Conservation (phyloP, 331 rosid species). For the Cydonia oblonga region DNA sequence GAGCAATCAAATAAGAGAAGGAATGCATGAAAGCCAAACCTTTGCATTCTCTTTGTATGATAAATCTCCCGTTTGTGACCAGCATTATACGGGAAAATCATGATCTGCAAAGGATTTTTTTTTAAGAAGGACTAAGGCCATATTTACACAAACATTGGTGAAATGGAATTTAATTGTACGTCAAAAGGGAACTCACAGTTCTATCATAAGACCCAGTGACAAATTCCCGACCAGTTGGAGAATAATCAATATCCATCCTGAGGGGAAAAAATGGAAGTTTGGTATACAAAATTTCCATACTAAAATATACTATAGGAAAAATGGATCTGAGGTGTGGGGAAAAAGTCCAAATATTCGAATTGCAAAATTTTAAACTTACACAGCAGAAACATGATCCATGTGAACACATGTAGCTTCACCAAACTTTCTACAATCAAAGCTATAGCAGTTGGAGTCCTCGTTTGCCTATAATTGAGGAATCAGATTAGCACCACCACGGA, state of each 20-base stretch:
- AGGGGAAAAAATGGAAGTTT: background rate
- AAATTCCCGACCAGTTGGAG: constrained; percentile 98
- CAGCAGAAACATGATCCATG: constrained; percentile 89
- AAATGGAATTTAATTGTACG: background rate
- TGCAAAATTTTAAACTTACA: constrained; percentile 38
- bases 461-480: constrained; percentile 56
- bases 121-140: background rate
- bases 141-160: background rate
- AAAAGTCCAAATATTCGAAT: background rate
- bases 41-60: constrained; percentile 95
- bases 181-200: constrained; percentile 55
- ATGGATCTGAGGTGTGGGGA: background rate
- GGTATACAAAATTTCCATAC: background rate
- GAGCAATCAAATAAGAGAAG: background rate
- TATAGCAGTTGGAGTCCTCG: constrained; percentile 83
- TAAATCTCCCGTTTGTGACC: constrained; percentile 96
- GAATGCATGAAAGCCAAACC: constrained; percentile 29
- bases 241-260: constrained; percentile 93
- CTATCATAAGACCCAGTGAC: constrained; percentile 97
- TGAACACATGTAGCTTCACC: constrained; percentile 81
- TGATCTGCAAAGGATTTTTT: constrained; percentile 35
- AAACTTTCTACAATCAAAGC: constrained; percentile 68
- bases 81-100: constrained; percentile 74
- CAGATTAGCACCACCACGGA: background rate
- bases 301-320: background rate